Evolutionary conservation across 2,329 filamentous ascomycete genomes (phyloP).

Genomic region (Atkinsonella texensis): DNA sequence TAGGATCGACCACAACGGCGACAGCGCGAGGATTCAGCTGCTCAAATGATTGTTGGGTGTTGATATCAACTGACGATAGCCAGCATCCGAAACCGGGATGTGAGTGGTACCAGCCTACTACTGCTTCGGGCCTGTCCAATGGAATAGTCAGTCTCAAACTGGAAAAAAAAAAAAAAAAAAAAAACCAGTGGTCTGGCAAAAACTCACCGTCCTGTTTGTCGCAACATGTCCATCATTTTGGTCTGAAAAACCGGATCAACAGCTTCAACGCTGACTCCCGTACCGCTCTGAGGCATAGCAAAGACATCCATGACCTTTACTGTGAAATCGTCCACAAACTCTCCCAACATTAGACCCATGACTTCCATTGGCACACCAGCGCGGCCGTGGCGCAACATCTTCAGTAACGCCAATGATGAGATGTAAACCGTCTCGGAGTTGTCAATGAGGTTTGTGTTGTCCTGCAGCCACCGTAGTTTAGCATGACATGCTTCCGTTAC

Average conservation of each 20-base stretch:
- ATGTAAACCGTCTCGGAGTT: conserved; percentile 99
- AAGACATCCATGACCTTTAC: conserved; percentile 98
- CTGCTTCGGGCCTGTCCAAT: conserved; percentile 67
- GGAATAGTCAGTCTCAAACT: background rate
- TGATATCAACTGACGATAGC: conserved; percentile 98
- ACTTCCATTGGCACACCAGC: conserved; percentile 99
- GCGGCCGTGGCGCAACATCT: conserved; percentile 96
- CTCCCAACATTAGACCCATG: conserved; percentile 97
- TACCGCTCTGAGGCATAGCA: conserved; percentile 98
- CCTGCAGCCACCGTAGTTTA: conserved; percentile 37
- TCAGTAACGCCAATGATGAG: conserved; percentile 88
- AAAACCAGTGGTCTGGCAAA: conserved; percentile 7
- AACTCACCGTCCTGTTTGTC: conserved; percentile 82
- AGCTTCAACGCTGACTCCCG: conserved; percentile 94
- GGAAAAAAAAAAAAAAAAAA: conserved; percentile 2
- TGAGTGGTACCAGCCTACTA: conserved; percentile 99
- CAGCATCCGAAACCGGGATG: conserved; percentile 99
- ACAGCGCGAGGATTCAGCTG: conserved; percentile 94
- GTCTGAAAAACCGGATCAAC: conserved; percentile 98
- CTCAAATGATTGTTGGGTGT: conserved; percentile 99
- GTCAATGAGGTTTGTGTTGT: conserved; percentile 85
- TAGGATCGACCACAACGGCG: conserved; percentile 94
- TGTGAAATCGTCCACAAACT: conserved; percentile 98
- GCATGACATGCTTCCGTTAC: background rate
- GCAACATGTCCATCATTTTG: conserved; percentile 99